phyloP scores from a whole-genome alignment of 192 early-diverging fungal genomes.

The Mortierella claussenii region DNA sequence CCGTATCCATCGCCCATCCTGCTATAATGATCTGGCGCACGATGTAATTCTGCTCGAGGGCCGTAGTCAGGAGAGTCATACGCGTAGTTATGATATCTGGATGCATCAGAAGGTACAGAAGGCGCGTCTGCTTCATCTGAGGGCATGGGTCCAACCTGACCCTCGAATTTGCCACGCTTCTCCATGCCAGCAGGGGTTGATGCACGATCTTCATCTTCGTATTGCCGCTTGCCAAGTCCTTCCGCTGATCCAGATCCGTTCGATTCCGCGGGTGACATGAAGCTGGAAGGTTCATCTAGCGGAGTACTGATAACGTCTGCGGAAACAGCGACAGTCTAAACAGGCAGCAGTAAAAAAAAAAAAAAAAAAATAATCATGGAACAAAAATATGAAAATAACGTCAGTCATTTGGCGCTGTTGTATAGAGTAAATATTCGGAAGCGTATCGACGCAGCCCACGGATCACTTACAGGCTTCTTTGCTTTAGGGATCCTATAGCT shows the following conservation, averaged over 20 bases:
- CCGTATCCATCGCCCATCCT: slow-evolving; percentile 15
- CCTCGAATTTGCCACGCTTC: slow-evolving; percentile 41
- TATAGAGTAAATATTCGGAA: too few relatives aligned
- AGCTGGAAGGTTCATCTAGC: slow-evolving; percentile 23
- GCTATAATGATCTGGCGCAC: slow-evolving; percentile 16
- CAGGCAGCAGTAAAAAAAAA: too few relatives aligned
- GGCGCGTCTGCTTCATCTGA: slow-evolving; percentile 19
- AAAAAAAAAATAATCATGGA: background rate
- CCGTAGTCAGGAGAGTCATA: slow-evolving; percentile 38
- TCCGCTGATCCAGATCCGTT: slow-evolving; percentile 44
- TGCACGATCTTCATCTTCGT: slow-evolving; percentile 49
- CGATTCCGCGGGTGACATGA: slow-evolving; percentile 50
- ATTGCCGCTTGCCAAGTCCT: slow-evolving; percentile 45
- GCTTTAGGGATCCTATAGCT: slow-evolving; percentile 67
- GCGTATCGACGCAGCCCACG: too few relatives aligned
- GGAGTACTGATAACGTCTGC: slow-evolving; percentile 21
- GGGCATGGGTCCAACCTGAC: background rate
- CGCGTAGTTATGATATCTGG: slow-evolving; percentile 21
- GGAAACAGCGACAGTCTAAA: slow-evolving; percentile 13
- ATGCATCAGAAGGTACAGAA: slow-evolving; percentile 6
- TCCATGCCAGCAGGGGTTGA: slow-evolving; percentile 51
- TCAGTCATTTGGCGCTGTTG: too few relatives aligned
- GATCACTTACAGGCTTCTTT: slow-evolving; percentile 54
- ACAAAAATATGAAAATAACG: background rate
- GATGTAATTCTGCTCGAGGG: slow-evolving; percentile 30